A percentile compares a stretch with the other conserved stretches of the same genome.
Evolutionary conservation across 805 yeast species (phyloP).

Genomic region (Sugiyamaella mastotermitis): DNA sequence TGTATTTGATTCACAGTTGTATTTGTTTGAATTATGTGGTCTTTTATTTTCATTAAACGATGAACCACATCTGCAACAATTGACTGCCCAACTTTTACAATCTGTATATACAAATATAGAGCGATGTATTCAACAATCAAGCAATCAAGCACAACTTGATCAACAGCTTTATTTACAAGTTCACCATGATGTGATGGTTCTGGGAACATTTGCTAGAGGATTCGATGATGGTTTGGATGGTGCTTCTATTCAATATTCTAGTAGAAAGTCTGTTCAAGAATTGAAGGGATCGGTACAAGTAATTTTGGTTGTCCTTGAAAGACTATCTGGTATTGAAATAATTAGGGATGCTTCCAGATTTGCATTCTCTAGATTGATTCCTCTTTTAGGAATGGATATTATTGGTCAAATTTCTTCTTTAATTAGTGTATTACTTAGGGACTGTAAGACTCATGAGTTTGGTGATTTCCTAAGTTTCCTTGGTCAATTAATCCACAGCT

Average conservation of each 20-base stretch:
- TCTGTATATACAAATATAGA: constrained; percentile 74
- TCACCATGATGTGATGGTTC: constrained; percentile 81
- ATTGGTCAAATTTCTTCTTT: constrained; percentile 59
- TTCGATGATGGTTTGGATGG: constrained; percentile 43
- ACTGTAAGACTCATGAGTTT: constrained; percentile 59
- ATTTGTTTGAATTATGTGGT: constrained; percentile 83
- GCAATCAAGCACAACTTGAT: constrained; percentile 1
- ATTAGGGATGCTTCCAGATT: constrained; percentile 84
- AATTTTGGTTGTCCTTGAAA: constrained; percentile 75
- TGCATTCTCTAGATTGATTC: constrained; percentile 80
- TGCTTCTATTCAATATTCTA: constrained; percentile 25
- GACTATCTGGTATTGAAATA: constrained; percentile 54
- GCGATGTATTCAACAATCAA: constrained; percentile 33
- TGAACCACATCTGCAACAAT: constrained; percentile 34
- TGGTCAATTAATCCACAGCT: constrained; percentile 81
- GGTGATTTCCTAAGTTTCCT: constrained; percentile 78
- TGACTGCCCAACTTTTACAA: constrained; percentile 61
- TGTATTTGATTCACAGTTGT: constrained; percentile 69
- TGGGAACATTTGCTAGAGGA: constrained; percentile 87
- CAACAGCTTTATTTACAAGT: constrained; percentile 52
- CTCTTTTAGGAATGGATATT: constrained; percentile 53
- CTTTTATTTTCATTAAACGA: constrained; percentile 52
- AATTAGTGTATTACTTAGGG: constrained; percentile 58
- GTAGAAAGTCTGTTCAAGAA: constrained; percentile 34
- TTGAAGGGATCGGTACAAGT: constrained; percentile 73